Base-by-base conservation (phyloP, 768 basidiomycete species). In the Ephemerocybe angulata region DNA sequence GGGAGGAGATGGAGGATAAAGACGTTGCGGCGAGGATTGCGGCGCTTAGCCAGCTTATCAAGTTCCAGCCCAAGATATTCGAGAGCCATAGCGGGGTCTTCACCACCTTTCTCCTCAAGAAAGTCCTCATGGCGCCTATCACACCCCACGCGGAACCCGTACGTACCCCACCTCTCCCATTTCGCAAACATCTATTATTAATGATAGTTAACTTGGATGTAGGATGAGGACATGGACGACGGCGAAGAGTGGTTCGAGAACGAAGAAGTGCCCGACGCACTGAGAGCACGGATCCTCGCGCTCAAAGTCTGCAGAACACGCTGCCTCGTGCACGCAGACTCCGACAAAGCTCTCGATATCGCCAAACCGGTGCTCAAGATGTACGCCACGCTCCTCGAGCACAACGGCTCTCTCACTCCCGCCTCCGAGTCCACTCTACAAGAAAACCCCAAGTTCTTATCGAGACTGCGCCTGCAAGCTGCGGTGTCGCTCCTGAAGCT, bases 241-340 rank as follows among this genome's bases (percentile, higher is more conserved):
- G 74, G 70, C 13, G 80, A 65, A 37, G 90, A 94, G 60, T 98
- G 94, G 94, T 72, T 82, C 10, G 81, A 86, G 29, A 86, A 93
- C 30, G 76, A 76, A 0, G 76, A 85, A 3, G 66, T 96, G 21
- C 64, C 82, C 0, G 71, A 76, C 1, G 73, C 77, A 3, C 77
- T 92, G 1, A 75, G 73, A 41, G 88, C 91, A 0, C 92, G 91
- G 64, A 65, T 97, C 3, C 70, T 87, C 7, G 80, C 85, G 1
- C 66, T 98, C 22, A 94, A 97, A 69, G 79, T 95, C 4, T 86
- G 86, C 65, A 80, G 90, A 24, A 86, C 93, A 67, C 85, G 93
- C 17, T 85, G 86, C 63, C 74, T 96, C 12, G 81, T 87, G 0
- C 86, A 87, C 61, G 83, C 83, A 0, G 60, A 70, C 5, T 72